Conservation (phyloP, 169 alveolate genomes). For the Plasmodium sp. region DNA sequence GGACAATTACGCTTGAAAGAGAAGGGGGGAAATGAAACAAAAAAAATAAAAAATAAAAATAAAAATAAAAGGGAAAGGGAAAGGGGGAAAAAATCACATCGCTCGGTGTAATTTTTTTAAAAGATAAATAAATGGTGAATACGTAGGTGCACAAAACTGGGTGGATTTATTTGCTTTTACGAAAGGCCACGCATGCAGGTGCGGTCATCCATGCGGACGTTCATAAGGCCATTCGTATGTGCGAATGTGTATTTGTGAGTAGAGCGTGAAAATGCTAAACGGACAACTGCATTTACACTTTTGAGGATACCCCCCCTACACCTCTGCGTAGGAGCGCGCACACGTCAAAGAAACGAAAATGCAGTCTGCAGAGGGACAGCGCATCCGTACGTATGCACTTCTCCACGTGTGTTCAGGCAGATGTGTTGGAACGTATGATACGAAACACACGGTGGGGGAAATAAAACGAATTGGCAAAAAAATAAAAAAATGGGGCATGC, state of each 20-base stretch:
- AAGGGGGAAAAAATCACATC: background rate
- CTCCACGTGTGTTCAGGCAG: background rate
- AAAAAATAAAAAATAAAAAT: background rate
- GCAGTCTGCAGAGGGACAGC: background rate
- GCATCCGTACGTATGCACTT: background rate
- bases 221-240: background rate
- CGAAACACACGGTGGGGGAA: background rate
- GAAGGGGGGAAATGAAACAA: background rate
- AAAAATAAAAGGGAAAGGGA: background rate
- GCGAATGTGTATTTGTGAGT: background rate
- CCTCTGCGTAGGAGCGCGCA: background rate
- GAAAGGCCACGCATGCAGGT: too few relatives aligned
- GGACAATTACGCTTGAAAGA: background rate
- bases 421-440: background rate
- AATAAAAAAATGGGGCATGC: background rate
- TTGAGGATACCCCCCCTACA: background rate
- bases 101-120: background rate
- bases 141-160: too few relatives aligned
- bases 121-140: background rate
- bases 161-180: too few relatives aligned
- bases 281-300: background rate
- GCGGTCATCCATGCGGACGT: too few relatives aligned
- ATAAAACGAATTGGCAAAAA: background rate
- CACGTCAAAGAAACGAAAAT: background rate
- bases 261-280: background rate